Conservation (phyloP, 2,329 filamentous ascomycete genomes). For the Aphanoascus verrucosus region DNA sequence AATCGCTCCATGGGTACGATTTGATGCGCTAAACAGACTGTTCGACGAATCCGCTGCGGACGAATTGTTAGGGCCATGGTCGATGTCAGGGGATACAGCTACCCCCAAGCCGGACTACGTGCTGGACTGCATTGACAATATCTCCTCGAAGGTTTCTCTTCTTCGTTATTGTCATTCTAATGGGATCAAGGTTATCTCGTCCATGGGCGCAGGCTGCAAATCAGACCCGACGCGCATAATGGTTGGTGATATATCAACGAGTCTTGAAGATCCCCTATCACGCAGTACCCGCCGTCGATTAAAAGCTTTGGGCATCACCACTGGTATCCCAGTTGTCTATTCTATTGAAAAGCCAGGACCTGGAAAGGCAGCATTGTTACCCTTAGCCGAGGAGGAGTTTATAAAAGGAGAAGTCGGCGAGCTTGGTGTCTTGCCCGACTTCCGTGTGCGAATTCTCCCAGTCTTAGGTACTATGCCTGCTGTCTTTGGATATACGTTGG, state of each 20-base stretch:
- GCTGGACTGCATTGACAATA: slow-evolving; percentile 98
- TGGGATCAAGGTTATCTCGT: slow-evolving; percentile 71
- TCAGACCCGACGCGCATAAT: slow-evolving; percentile 72
- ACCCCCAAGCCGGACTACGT: slow-evolving; percentile 64
- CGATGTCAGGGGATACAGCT: slow-evolving; percentile 34
- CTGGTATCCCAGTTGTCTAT: slow-evolving; percentile 83
- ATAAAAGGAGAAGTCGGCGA: slow-evolving; percentile 76
- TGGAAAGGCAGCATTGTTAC: slow-evolving; percentile 81
- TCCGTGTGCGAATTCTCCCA: slow-evolving; percentile 85
- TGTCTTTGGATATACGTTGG: slow-evolving; percentile 81
- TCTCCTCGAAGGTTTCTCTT: slow-evolving; percentile 87
- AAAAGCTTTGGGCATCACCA: slow-evolving; percentile 63
- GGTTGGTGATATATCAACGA: slow-evolving; percentile 81
- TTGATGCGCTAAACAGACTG: slow-evolving; percentile 76
- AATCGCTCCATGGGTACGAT: slow-evolving; percentile 81
- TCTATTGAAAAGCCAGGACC: slow-evolving; percentile 83
- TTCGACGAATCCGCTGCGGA: slow-evolving; percentile 60
- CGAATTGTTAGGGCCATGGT: slow-evolving; percentile 57
- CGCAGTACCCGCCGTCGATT: slow-evolving; percentile 70
- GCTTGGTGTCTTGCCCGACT: slow-evolving; percentile 79
- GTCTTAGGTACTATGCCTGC: slow-evolving; percentile 96
- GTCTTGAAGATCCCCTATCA: slow-evolving; percentile 79
- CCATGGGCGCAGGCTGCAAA: slow-evolving; percentile 95
- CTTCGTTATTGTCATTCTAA: slow-evolving; percentile 77
- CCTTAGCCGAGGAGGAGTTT: slow-evolving; percentile 79